Evolutionary conservation across 2,329 filamentous ascomycete species (phyloP).

Genomic region (Botrytis fragariae): DNA sequence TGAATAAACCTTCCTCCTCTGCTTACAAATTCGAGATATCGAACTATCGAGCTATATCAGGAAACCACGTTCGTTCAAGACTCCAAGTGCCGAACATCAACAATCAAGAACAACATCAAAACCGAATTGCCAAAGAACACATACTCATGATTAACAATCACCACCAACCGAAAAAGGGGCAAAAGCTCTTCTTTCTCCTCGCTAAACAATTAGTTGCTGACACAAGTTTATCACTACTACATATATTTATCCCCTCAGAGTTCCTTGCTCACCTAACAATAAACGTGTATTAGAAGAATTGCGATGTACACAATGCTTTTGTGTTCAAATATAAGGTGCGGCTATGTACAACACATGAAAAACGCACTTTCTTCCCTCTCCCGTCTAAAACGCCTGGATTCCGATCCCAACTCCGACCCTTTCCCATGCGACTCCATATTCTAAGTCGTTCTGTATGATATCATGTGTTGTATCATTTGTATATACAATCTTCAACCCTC

Average conservation of each 20-base stretch:
- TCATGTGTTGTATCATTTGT: background rate
- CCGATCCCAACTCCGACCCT: background rate
- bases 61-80: background rate
- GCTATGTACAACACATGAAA: background rate
- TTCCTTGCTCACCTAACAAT: background rate
- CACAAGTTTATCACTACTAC: background rate
- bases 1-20: background rate
- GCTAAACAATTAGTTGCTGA: background rate
- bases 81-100: background rate
- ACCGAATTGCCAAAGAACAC: background rate
- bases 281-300: background rate
- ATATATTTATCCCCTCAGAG: background rate
- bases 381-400: background rate
- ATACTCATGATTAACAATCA: background rate
- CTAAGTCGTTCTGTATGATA: background rate
- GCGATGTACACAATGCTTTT: background rate
- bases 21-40: background rate
- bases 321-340: background rate
- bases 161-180: background rate
- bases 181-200: background rate
- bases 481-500: background rate
- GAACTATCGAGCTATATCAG: background rate
- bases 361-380: background rate
- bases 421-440: background rate
- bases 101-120: background rate